Evolutionary conservation across 2,329 filamentous ascomycete species (phyloP).

Genomic region (Colletotrichum lindemuthianum): DNA sequence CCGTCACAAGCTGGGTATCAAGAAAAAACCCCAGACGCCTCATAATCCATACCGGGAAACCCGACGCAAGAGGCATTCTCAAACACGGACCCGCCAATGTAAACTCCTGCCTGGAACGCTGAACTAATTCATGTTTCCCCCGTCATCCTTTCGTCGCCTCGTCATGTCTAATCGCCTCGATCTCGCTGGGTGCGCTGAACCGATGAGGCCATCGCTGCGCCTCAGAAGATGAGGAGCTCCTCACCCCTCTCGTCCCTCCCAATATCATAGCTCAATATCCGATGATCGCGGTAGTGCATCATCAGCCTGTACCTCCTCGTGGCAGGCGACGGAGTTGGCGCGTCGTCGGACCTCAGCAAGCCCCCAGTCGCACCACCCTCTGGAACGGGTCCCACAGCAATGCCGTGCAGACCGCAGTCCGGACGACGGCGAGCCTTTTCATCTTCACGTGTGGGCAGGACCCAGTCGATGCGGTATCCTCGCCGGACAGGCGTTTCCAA

Average conservation of each 20-base stretch:
- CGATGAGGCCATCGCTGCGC: background rate
- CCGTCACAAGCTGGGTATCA: too few species aligned
- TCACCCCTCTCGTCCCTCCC: slow-evolving; percentile 50
- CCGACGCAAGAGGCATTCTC: too few species aligned
- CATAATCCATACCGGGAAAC: too few species aligned
- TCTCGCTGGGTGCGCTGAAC: too few species aligned
- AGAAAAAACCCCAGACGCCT: too few species aligned
- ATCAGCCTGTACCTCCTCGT: slow-evolving; percentile 72
- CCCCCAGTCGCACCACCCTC: slow-evolving; percentile 45
- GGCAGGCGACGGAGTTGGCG: slow-evolving; percentile 39
- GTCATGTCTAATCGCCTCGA: background rate
- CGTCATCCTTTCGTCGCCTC: background rate
- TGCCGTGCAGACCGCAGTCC: slow-evolving; percentile 68
- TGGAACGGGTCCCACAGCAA: slow-evolving; percentile 74
- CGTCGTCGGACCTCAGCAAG: slow-evolving; percentile 35
- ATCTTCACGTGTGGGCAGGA: slow-evolving; percentile 58
- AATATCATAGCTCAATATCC: slow-evolving; percentile 76
- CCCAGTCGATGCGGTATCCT: slow-evolving; percentile 64
- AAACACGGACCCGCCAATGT: too few species aligned
- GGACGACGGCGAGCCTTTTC: slow-evolving; percentile 57
- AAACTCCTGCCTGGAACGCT: too few species aligned
- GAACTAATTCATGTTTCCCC: background rate
- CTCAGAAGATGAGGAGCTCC: slow-evolving; percentile 35
- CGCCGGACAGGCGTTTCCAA: slow-evolving; percentile 42
- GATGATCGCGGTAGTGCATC: slow-evolving; percentile 77